Percentiles rank a stretch among this genome's conserved stretches.
Conservation (phyloP, 352 stramenopile genomes). For the Phytopythium sindhum region DNA sequence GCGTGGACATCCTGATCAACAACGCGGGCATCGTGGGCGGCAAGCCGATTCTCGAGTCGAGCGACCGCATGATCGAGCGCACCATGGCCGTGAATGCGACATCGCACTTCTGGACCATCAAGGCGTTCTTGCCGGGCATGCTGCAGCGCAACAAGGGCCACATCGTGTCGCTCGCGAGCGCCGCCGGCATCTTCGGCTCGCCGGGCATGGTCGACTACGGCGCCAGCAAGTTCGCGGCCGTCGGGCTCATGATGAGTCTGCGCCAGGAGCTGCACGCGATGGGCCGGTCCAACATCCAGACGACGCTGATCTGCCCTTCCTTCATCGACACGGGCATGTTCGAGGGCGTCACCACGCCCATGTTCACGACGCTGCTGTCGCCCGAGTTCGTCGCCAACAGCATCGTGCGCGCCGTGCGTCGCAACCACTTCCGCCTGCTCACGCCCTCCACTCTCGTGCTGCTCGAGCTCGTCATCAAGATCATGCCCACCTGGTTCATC, state of each 20-base stretch:
- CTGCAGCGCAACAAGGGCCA: constrained; percentile 33
- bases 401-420: constrained; percentile 43
- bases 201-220: constrained; percentile 53
- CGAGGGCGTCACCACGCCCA: constrained; percentile 36
- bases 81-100: constrained; percentile 47
- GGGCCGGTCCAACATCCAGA: constrained; percentile 35
- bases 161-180: constrained; percentile 47
- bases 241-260: constrained; percentile 41
- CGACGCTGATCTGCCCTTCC: constrained; percentile 52
- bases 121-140: constrained; percentile 46
- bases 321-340: constrained; percentile 71
- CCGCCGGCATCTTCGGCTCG: constrained; percentile 41
- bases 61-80: constrained; percentile 38
- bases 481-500: constrained; percentile 39
- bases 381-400: constrained; percentile 42
- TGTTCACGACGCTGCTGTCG: constrained; percentile 35
- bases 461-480: constrained; percentile 27
- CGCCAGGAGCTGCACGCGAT: constrained; percentile 46
- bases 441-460: constrained; percentile 26
- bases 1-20: constrained; percentile 49
- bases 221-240: constrained; percentile 42
- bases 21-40: constrained; percentile 54
- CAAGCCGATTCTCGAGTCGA: constrained; percentile 31
- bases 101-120: constrained; percentile 54
- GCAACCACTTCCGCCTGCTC: constrained; percentile 43